Percentiles rank a stretch among this genome's conserved stretches.
Conservation (phyloP, 768 basidiomycete species). For the Boletus huronensis region DNA sequence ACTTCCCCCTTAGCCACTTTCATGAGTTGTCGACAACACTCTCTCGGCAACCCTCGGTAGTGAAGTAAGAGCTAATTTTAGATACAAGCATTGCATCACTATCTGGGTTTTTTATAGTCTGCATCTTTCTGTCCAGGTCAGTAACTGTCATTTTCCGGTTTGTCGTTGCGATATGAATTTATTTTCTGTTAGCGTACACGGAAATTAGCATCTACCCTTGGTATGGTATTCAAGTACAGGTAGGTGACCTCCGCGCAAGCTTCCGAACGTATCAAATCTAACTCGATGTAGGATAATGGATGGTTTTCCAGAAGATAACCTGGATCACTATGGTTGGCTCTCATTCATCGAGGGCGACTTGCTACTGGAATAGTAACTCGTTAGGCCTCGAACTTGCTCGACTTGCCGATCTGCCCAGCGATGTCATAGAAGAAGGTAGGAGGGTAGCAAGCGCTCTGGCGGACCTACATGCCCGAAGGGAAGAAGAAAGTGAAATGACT, state of each 20-base stretch:
- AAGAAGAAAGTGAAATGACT: slow-evolving; percentile 60
- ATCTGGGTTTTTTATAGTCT: slow-evolving; percentile 44
- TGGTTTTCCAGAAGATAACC: slow-evolving; percentile 52
- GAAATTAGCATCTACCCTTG: slow-evolving; percentile 53
- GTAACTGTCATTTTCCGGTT: neutral
- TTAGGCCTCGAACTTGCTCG: slow-evolving; percentile 85
- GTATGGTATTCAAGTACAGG: slow-evolving; percentile 80
- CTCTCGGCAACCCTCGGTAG: slow-evolving; percentile 70
- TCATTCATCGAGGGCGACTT: neutral
- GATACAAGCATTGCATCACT: neutral
- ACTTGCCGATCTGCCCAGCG: slow-evolving; percentile 77
- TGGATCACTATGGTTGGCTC: slow-evolving; percentile 67
- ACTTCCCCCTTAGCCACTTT: slow-evolving; percentile 57
- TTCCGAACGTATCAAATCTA: neutral
- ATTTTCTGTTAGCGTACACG: slow-evolving; percentile 45
- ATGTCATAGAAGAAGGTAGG: slow-evolving; percentile 62
- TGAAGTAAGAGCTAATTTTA: slow-evolving; percentile 53
- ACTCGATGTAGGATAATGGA: slow-evolving; percentile 59
- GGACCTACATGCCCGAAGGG: slow-evolving; percentile 51
- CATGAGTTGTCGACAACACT: slow-evolving; percentile 75
- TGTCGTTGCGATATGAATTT: neutral
- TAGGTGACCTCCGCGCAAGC: slow-evolving; percentile 23
- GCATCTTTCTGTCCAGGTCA: slow-evolving; percentile 77
- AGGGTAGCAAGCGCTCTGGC: slow-evolving; percentile 58
- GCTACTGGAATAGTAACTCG: neutral